Percentiles rank a stretch among this genome's conserved stretches.
phyloP scores from a whole-genome alignment of 2,329 filamentous ascomycete genomes.

The Colletotrichum spinosum region DNA sequence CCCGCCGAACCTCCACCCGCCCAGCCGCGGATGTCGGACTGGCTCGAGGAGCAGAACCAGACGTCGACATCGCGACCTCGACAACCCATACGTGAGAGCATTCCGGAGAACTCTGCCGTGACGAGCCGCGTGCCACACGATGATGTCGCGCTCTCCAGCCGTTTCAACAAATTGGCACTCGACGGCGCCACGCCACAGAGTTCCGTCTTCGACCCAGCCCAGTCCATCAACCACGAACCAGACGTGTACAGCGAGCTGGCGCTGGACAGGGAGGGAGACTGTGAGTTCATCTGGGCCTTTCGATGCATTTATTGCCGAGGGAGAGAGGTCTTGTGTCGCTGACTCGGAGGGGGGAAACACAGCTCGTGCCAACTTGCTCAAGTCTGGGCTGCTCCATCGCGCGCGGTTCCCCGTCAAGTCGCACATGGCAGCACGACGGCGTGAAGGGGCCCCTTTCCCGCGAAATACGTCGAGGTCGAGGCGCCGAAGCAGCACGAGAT shows the following conservation, averaged over 20 bases:
- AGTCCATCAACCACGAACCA: too few relatives aligned
- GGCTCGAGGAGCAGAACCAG: too few relatives aligned
- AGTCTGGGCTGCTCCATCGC: conserved; percentile 51
- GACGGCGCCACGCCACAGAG: too few relatives aligned
- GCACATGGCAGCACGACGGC: conserved; percentile 51
- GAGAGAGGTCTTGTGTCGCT: not conserved
- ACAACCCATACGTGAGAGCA: conserved; percentile 3
- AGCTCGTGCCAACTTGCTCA: conserved; percentile 50
- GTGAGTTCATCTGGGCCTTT: conserved; percentile 38
- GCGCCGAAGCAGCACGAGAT: conserved; percentile 40
- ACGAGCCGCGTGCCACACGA: not conserved
- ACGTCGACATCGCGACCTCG: conserved; percentile 8
- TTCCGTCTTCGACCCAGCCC: too few relatives aligned
- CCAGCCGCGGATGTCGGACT: too few relatives aligned
- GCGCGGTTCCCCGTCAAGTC: conserved; percentile 57
- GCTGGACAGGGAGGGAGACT: conserved; percentile 45
- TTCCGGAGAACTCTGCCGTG: conserved; percentile 23
- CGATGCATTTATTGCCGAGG: too few relatives aligned
- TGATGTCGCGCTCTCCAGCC: not conserved
- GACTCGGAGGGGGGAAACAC: not conserved
- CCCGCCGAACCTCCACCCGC: too few relatives aligned
- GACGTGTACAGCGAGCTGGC: conserved; percentile 45
- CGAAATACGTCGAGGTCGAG: conserved; percentile 44
- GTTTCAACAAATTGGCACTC: too few relatives aligned
- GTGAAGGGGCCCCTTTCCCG: conserved; percentile 43